phyloP scores from a whole-genome alignment of 2,329 filamentous ascomycete genomes.

The Purpureocillium lavendulum region DNA sequence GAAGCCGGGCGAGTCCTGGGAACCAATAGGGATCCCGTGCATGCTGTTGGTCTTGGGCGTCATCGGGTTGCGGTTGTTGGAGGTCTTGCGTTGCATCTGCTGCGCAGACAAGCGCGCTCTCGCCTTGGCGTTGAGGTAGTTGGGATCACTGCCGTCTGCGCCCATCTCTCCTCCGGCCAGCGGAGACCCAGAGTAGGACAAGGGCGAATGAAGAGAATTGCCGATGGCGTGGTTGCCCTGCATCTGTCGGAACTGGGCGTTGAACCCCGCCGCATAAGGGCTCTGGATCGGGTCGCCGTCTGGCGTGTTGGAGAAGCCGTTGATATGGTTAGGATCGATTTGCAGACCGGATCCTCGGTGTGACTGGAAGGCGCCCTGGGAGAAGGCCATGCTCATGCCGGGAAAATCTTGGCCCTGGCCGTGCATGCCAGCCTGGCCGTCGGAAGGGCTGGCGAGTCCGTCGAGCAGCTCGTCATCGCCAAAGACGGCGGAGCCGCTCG shows the following conservation, averaged over 20 bases:
- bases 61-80: conserved; percentile 69
- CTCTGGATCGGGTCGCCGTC: conserved; percentile 89
- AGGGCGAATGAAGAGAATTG: conserved; percentile 35
- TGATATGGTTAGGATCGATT: conserved; percentile 61
- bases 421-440: conserved; percentile 41
- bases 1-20: conserved; percentile 62
- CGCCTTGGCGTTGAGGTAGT: conserved; percentile 54
- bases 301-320: conserved; percentile 82
- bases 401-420: conserved; percentile 45
- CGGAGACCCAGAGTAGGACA: conserved; percentile 30
- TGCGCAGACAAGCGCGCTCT: conserved; percentile 48
- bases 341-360: conserved; percentile 51
- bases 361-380: conserved; percentile 41
- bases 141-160: conserved; percentile 40
- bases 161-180: conserved; percentile 38
- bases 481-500: conserved; percentile 69
- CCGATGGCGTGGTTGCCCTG: conserved; percentile 50
- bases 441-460: conserved; percentile 50
- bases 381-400: conserved; percentile 49
- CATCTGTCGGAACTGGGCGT: conserved; percentile 69
- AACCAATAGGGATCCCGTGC: conserved; percentile 59
- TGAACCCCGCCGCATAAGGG: conserved; percentile 74
- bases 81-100: conserved; percentile 63
- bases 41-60: conserved; percentile 80
- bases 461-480: conserved; percentile 86